Conservation (phyloP, 768 basidiomycete genomes). For the Boletus sp. region DNA sequence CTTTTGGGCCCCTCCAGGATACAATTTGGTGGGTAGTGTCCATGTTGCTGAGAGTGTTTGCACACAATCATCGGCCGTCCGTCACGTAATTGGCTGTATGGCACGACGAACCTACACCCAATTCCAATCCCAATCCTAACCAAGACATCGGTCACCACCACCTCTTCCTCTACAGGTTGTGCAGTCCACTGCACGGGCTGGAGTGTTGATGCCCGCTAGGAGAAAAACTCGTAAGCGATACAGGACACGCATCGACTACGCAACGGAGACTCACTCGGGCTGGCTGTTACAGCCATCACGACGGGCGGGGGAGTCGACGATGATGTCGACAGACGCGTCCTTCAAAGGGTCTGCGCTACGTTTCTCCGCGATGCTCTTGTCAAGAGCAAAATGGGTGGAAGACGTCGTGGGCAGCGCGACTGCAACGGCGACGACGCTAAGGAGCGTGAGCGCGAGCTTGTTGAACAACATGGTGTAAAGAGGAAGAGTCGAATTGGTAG, state of each 20-base stretch:
- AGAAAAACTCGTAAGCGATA: too few species aligned
- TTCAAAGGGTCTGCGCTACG: too few species aligned
- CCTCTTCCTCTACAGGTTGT: not conserved
- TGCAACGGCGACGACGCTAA: not conserved
- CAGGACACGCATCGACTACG: not conserved
- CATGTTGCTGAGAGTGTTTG: too few species aligned
- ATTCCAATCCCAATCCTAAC: not conserved
- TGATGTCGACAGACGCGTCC: too few species aligned
- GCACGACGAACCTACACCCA: too few species aligned
- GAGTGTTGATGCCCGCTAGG: not conserved
- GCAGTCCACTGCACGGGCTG: not conserved
- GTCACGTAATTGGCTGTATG: too few species aligned
- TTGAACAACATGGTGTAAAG: conserved; percentile 7
- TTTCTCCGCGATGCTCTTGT: too few species aligned
- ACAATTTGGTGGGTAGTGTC: too few species aligned
- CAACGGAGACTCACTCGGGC: not conserved
- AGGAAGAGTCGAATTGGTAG: too few species aligned
- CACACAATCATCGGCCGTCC: too few species aligned
- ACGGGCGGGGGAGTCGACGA: not conserved
- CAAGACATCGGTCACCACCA: not conserved
- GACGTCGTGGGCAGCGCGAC: not conserved
- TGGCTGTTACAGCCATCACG: not conserved
- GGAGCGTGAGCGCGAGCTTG: conserved; percentile 2
- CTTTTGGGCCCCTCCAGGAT: too few species aligned
- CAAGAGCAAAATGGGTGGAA: not conserved